Percentiles rank a stretch among this genome's conserved stretches.
Evolutionary conservation across 2,329 filamentous ascomycete genomes (phyloP).

Genomic region (Dothideomycetes sp.): DNA sequence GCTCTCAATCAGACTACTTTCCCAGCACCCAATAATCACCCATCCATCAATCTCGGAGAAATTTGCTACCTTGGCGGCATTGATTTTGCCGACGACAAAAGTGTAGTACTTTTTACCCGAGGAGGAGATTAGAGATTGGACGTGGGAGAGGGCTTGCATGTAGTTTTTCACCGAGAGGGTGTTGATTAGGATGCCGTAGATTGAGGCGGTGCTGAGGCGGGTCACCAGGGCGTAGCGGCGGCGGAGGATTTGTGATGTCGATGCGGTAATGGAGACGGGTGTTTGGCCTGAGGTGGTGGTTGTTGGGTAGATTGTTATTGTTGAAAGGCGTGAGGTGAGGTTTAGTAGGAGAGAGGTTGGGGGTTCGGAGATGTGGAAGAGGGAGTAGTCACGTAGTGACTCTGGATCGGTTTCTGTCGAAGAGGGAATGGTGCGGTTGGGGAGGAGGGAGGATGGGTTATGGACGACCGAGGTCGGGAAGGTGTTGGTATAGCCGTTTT

Average conservation of each 20-base stretch:
- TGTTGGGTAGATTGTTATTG: slow-evolving; percentile 69
- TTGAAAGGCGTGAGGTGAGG: slow-evolving; percentile 70
- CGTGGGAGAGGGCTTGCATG: slow-evolving; percentile 64
- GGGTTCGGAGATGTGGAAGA: slow-evolving; percentile 80
- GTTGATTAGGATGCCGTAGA: slow-evolving; percentile 93
- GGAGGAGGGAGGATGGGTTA: slow-evolving; percentile 69
- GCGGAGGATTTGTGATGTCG: slow-evolving; percentile 54
- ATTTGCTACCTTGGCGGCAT: slow-evolving; percentile 91
- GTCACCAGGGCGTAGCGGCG: slow-evolving; percentile 84
- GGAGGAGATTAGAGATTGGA: slow-evolving; percentile 61
- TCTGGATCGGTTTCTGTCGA: slow-evolving; percentile 37
- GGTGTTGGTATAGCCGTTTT: slow-evolving; percentile 59
- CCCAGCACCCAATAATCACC: slow-evolving; percentile 98
- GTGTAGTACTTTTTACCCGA: slow-evolving; percentile 94
- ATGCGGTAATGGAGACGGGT: slow-evolving; percentile 35
- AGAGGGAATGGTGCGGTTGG: slow-evolving; percentile 65
- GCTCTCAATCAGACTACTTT: slow-evolving; percentile 84
- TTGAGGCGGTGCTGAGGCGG: slow-evolving; percentile 65
- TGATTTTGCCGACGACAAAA: slow-evolving; percentile 92
- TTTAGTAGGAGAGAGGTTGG: slow-evolving; percentile 77
- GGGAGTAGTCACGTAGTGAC: slow-evolving; percentile 54
- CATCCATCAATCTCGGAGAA: slow-evolving; percentile 92
- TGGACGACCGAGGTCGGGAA: slow-evolving; percentile 65
- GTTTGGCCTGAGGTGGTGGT: slow-evolving; percentile 22
- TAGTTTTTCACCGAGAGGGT: slow-evolving; percentile 90